phyloP scores from a whole-genome alignment of 1,284 basidiomycete species.

The Irpex sp. region DNA sequence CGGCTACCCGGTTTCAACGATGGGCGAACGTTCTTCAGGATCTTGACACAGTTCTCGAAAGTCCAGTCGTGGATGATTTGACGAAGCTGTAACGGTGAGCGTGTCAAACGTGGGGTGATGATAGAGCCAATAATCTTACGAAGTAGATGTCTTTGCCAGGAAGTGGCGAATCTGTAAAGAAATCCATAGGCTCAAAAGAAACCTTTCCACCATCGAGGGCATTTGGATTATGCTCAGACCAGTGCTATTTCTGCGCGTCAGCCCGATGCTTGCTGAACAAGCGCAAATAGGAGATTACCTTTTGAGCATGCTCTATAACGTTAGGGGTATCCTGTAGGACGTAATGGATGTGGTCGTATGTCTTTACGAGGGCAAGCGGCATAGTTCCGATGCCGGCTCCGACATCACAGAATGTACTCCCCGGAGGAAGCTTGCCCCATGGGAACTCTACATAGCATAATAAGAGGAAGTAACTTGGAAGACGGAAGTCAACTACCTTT shows the following conservation, averaged over 20 bases:
- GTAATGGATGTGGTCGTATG: constrained; percentile 37
- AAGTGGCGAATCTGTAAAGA: constrained; percentile 40
- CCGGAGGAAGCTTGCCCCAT: constrained; percentile 35
- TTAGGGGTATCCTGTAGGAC: constrained; percentile 38
- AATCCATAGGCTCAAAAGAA: constrained; percentile 40
- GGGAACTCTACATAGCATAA: constrained; percentile 33
- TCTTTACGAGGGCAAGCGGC: constrained; percentile 36
- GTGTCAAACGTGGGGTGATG: background rate
- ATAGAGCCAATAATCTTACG: constrained; percentile 26
- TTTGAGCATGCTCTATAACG: background rate
- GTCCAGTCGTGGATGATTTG: constrained; percentile 27
- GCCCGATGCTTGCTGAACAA: constrained; percentile 20
- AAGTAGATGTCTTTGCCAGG: constrained; percentile 41
- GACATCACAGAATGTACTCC: constrained; percentile 43
- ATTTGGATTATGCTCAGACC: constrained; percentile 30
- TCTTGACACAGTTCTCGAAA: constrained; percentile 18
- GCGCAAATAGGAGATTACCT: background rate
- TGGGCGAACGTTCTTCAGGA: constrained; percentile 22
- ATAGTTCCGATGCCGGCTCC: constrained; percentile 43
- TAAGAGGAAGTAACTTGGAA: background rate
- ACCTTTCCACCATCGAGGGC: constrained; percentile 32
- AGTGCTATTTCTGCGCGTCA: constrained; percentile 32
- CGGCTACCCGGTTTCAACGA: constrained; percentile 19
- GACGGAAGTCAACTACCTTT: background rate
- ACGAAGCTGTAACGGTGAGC: background rate